These are phyloP conservation scores for Colletotrichum noveboracense DNA, from an alignment of 2,329 filamentous ascomycete species.

Conservation along the genomic window DNA sequence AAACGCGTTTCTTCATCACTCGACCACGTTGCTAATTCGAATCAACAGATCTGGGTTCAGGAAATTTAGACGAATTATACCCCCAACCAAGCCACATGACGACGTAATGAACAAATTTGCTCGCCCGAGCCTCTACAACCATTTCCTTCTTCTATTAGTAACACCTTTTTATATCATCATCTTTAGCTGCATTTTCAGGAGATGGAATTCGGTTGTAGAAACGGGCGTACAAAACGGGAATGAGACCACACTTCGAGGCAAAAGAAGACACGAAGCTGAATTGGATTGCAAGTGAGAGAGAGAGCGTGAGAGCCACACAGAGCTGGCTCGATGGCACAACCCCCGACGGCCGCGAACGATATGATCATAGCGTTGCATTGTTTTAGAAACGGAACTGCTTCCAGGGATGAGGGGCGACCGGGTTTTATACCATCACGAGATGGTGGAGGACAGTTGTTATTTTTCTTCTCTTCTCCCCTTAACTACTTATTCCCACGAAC, in stretches of 20 bases:
- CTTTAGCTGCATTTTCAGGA: conserved; percentile 9
- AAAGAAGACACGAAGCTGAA: background rate
- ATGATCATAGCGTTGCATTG: conserved; percentile 21
- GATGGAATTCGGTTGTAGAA: conserved; percentile 17
- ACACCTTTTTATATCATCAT: background rate
- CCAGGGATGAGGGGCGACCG: background rate
- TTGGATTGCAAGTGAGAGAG: background rate
- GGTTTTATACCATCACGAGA: background rate
- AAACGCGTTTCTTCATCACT: background rate
- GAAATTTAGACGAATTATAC: conserved; percentile 42
- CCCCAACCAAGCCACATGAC: conserved; percentile 21
- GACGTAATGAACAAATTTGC: conserved; percentile 32
- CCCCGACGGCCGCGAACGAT: conserved; percentile 15
- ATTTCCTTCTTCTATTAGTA: conserved; percentile 7
- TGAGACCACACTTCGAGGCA: background rate
- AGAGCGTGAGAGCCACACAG: conserved; percentile 16
- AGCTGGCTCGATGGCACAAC: conserved; percentile 25
- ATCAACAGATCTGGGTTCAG: conserved; percentile 52
- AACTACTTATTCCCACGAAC: background rate
- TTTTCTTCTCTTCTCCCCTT: background rate
- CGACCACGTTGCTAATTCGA: conserved; percentile 26
- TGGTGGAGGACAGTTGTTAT: background rate
- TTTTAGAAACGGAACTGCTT: background rate
- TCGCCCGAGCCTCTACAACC: conserved; percentile 9
- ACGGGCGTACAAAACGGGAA: conserved; percentile 11